Base-by-base conservation (phyloP, 1,139 yeast species). In the Dujonia santamariae region DNA sequence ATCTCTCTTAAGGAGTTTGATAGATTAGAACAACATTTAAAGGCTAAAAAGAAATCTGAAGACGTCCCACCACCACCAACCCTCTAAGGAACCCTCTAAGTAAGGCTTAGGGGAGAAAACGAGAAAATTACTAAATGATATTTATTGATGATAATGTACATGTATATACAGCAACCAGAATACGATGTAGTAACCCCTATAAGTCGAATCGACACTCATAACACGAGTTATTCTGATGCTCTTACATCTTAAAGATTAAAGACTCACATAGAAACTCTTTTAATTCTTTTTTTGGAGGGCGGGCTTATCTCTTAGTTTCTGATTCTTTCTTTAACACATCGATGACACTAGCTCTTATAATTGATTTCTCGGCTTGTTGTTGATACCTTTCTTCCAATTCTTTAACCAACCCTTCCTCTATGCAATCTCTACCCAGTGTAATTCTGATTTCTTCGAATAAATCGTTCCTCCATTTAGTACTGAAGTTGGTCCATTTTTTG, bases 1-100 rank as follows among this genome's bases (percentile, higher is more conserved):
- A 58, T 66, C 27, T 84, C 87, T 1, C 54, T 82, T 37, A 72
- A 73, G 40, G 88, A 83, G 54, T 85, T 85, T 53, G 85, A 81
- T 48, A 80, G 82, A 59, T 68, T 80, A 29, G 85, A 79, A 48
- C 59, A 61, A 42, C 63, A 54, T 37, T 51, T 67, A 35, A 54
- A 54, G 37, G 31, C 40, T 23, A 30, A 50, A 38, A 34, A 50
- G 40, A 43, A 43, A 35, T 22, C 15, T 19, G 33, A 41, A 5
- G 51, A 50, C 9, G 38, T 56, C n/a, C 51, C 60, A 11, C 60
- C 65, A 8, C 62, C 70, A 25, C 50, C 64, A 6, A 60, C 64
- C 39, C 64, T 48, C 43, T 36, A 32, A 32, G n/a, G n/a, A n/a
- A n/a, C n/a, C n/a, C n/a, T n/a, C n/a, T n/a, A n/a, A n/a, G n/a